These are phyloP conservation scores for Aeminium ludgeri DNA, from an alignment of 495 filamentous ascomycete genomes.

Conservation along the genomic window DNA sequence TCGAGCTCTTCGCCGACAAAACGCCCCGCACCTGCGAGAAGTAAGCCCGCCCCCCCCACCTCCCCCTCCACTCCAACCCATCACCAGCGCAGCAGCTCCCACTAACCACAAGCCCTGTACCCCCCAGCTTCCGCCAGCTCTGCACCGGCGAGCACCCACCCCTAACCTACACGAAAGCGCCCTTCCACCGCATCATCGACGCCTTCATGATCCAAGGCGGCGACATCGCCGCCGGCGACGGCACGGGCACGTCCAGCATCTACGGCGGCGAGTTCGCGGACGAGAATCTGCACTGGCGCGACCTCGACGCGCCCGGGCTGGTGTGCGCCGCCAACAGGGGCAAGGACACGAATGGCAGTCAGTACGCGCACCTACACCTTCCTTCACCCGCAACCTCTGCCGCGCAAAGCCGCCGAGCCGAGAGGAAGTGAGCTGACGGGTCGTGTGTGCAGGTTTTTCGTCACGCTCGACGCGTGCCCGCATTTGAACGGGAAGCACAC, in stretches of 20 bases:
- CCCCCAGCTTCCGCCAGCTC: conserved; percentile 22
- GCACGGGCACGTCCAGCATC: conserved; percentile 27
- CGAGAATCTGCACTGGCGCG: conserved; percentile 30
- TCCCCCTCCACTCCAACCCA: conserved; percentile 28
- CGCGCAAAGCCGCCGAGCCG: too few relatives aligned
- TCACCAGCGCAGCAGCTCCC: too few relatives aligned
- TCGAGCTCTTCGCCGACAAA: conserved; percentile 32
- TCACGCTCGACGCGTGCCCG: conserved; percentile 27
- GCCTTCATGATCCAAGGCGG: conserved; percentile 34
- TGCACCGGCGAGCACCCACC: conserved; percentile 18
- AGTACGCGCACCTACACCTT: conserved; percentile 22
- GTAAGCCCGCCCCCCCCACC: conserved; percentile 25
- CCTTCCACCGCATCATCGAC: conserved; percentile 29
- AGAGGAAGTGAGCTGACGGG: background rate
- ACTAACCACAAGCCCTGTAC: too few relatives aligned
- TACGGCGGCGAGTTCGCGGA: conserved; percentile 27
- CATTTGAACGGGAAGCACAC: conserved; percentile 29
- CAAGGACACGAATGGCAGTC: conserved; percentile 28
- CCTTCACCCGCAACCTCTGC: background rate
- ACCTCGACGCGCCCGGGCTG: conserved; percentile 27
- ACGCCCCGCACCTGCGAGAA: conserved; percentile 31
- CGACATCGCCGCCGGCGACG: conserved; percentile 29
- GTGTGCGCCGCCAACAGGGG: conserved; percentile 33
- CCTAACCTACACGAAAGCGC: conserved; percentile 23
- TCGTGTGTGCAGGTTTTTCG: conserved; percentile 26